Evolutionary conservation across 1,284 basidiomycete species (phyloP).

Genomic region (Cryptococcus deneoformans): DNA sequence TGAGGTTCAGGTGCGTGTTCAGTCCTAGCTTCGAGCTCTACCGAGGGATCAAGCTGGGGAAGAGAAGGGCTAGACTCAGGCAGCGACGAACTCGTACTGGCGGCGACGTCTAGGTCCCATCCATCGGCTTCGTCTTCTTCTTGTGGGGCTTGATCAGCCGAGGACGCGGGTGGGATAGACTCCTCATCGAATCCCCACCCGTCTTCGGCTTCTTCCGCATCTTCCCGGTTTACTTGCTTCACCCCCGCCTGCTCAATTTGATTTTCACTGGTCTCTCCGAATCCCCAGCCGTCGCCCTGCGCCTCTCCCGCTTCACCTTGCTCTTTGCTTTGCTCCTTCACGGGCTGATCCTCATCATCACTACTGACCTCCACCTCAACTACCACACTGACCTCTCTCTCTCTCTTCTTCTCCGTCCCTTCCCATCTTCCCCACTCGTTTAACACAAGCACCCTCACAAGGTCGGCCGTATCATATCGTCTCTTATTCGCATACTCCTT

Average conservation of each 20-base stretch:
- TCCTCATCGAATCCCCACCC: neutral
- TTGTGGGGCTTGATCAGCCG: neutral
- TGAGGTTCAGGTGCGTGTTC: too few species aligned
- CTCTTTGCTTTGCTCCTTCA: neutral
- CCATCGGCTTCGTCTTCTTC: constrained; percentile 13
- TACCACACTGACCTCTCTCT: constrained; percentile 11
- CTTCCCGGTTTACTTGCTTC: constrained; percentile 4
- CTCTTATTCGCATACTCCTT: constrained; percentile 29
- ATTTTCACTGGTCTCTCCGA: constrained; percentile 33
- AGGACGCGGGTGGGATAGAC: neutral
- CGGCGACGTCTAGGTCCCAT: constrained; percentile 15
- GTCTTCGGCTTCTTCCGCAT: neutral
- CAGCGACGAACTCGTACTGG: neutral
- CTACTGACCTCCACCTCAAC: constrained; percentile 32
- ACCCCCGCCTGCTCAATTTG: neutral
- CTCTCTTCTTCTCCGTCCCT: constrained; percentile 6
- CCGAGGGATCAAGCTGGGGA: neutral
- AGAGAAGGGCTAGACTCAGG: neutral
- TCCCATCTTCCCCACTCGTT: constrained; percentile 22
- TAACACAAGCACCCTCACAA: constrained; percentile 14
- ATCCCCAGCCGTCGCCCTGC: constrained; percentile 47
- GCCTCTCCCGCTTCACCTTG: neutral
- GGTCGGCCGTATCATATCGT: constrained; percentile 13
- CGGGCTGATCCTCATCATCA: neutral
- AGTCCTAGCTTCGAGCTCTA: too few species aligned